Base-by-base conservation (phyloP, 1,139 yeast species). In the Nakaseomyces kungkrabaensis region DNA sequence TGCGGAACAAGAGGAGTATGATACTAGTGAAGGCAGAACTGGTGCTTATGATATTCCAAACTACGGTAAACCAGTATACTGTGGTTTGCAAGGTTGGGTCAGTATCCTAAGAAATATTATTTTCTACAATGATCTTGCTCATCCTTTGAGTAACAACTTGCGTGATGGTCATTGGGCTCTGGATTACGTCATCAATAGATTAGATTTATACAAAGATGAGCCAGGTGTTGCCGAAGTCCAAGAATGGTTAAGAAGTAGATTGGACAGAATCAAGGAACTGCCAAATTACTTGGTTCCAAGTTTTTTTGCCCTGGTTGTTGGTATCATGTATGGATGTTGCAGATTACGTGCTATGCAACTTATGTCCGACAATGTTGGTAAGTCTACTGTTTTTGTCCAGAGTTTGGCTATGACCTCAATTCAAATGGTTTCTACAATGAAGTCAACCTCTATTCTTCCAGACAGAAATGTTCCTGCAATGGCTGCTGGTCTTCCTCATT, bases 401-500 rank as follows among this genome's bases (percentile, higher is more conserved):
- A 75, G 83, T 54, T 73, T 92, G 57, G 86, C 95, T 0, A 68
- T 92, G 66, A 82, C 90, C 1, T 86, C 96, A 0, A 74, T 89
- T 46, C 97, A 92, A 69, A 85, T 92, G 95, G 77, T 84, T 45
- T 95, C 96, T 0, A 65, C 57, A 40, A 78, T 85, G 77, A 77
- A 81, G 45, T 80, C 81, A 43, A 86, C 97, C 0, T 86, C 96
- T 0, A 73, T 92, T 51, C 71, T 74, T 32, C 95, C 97, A 0
- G 72, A 71, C 47, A 72, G 74, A 31, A 71, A 74, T 54, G 77
- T 81, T 11, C 85, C 95, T 2, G 78, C 88, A 45, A 73, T 92
- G 77, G 96, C 97, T 13, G 98, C 98, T 1, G 98, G 97, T 0
- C 75, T 92, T 53, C 98, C 98, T 3, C 97, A 90, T 69, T 92